Evolutionary conservation across 2,329 filamentous ascomycete species (phyloP).

Genomic region (Monilinia laxa): DNA sequence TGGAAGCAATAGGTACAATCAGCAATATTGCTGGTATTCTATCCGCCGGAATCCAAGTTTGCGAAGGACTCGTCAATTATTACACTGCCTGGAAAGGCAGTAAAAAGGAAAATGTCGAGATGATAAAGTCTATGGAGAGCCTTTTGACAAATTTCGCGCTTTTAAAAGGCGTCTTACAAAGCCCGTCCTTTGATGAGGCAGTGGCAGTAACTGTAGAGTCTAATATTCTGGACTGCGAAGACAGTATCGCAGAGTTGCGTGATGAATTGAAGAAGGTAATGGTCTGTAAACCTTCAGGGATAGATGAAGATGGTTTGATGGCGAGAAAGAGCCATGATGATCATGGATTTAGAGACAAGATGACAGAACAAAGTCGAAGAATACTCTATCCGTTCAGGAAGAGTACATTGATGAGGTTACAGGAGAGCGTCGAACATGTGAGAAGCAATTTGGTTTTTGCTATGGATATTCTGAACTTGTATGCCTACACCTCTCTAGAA

Average conservation of each 20-base stretch:
- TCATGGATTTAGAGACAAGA: conserved; percentile 13
- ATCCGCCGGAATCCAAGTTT: conserved; percentile 20
- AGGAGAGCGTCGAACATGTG: conserved; percentile 23
- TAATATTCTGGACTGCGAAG: conserved; percentile 17
- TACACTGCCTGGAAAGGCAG: conserved; percentile 20
- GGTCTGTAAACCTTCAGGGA: conserved; percentile 12
- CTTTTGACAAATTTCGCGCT: conserved; percentile 3
- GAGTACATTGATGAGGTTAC: conserved; percentile 27
- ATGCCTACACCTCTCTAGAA: background rate
- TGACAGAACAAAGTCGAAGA: conserved; percentile 24
- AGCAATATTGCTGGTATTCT: conserved; percentile 22
- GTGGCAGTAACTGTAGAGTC: conserved; percentile 10
- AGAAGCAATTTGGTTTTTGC: conserved; percentile 23
- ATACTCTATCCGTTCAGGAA: conserved; percentile 28
- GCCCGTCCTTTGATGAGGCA: conserved; percentile 4
- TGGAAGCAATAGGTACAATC: conserved; percentile 19
- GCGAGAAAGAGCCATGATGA: background rate
- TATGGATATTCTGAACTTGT: conserved; percentile 25
- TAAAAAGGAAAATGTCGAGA: conserved; percentile 18
- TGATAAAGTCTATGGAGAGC: conserved; percentile 15
- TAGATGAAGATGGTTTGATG: background rate
- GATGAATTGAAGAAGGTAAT: conserved; percentile 20
- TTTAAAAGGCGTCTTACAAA: background rate
- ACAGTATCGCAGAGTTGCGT: conserved; percentile 13
- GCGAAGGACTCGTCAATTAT: conserved; percentile 19